Conservation (phyloP, 2,329 filamentous ascomycete genomes). For the Coniosporium tulheliwenetii region DNA sequence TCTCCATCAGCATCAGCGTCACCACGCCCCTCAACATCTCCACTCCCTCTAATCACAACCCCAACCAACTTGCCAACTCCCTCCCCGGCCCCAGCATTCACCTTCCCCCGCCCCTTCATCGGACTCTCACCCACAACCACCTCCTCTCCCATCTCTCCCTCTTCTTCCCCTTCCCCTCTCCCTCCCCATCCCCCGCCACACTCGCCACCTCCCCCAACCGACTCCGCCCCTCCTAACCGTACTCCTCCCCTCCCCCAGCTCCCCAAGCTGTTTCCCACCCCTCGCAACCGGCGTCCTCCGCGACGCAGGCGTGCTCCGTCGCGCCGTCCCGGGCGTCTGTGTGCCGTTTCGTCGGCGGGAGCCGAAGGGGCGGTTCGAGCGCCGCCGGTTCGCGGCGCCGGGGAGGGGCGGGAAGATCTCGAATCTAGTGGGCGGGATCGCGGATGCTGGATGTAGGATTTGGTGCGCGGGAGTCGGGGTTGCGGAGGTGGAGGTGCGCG, state of each 20-base stretch:
- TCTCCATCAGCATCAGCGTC: background rate
- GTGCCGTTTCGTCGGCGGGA: slow-evolving; percentile 11
- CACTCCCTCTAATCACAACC: slow-evolving; percentile 8
- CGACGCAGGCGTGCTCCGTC: slow-evolving; percentile 7
- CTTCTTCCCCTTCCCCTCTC: slow-evolving; percentile 12
- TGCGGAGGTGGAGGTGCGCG: slow-evolving; percentile 5
- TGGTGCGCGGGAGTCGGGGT: too few relatives aligned
- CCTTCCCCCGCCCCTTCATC: slow-evolving; percentile 10
- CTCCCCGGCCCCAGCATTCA: slow-evolving; percentile 8
- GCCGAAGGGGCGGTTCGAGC: slow-evolving; percentile 12
- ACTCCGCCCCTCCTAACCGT: slow-evolving; percentile 24
- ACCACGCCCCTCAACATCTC: background rate
- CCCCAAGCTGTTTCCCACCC: background rate
- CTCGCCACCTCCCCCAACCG: background rate
- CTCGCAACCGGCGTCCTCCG: slow-evolving; percentile 2
- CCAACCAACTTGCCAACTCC: slow-evolving; percentile 4
- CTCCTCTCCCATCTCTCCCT: slow-evolving; percentile 4
- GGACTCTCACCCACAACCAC: slow-evolving; percentile 7
- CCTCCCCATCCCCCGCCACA: slow-evolving; percentile 6
- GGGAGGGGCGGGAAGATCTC: slow-evolving; percentile 61
- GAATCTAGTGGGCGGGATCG: slow-evolving; percentile 56
- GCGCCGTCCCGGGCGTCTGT: slow-evolving; percentile 1
- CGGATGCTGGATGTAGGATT: slow-evolving; percentile 9
- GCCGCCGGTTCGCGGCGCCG: slow-evolving; percentile 20
- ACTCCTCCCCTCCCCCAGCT: slow-evolving; percentile 23